A percentile compares a stretch with the other conserved stretches of the same genome.
Evolutionary conservation across 306 rosid genomes (phyloP).

Genomic region (Begonia peltatifolia): DNA sequence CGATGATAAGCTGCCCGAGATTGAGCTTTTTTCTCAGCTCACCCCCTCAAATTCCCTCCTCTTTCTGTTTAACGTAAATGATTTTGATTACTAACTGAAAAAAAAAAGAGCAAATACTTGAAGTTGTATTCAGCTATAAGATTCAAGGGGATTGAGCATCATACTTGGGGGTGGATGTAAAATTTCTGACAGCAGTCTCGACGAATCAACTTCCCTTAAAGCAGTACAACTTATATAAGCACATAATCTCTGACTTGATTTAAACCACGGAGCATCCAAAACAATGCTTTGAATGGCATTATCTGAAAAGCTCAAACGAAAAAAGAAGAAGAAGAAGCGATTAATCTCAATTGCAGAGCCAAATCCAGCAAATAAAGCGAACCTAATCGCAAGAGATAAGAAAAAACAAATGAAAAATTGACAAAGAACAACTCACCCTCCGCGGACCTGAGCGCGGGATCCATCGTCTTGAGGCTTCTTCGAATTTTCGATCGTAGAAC

Average conservation of each 20-base stretch:
- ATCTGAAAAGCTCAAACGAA: slow-evolving; percentile 20
- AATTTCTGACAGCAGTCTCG: slow-evolving; percentile 40
- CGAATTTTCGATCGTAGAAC: slow-evolving; percentile 53
- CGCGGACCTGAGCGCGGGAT: slow-evolving; percentile 51
- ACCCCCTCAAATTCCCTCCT: too few relatives aligned
- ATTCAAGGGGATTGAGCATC: background rate
- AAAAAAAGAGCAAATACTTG: too few relatives aligned
- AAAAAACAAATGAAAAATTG: background rate
- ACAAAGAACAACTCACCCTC: slow-evolving; percentile 36
- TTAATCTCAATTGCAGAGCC: background rate
- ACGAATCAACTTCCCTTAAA: slow-evolving; percentile 78
- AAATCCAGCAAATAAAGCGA: background rate
- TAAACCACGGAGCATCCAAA: slow-evolving; percentile 73
- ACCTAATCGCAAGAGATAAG: background rate
- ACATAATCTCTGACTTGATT: slow-evolving; percentile 50
- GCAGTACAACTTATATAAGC: slow-evolving; percentile 81
- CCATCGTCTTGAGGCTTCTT: slow-evolving; percentile 56
- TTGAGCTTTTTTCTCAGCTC: too few relatives aligned
- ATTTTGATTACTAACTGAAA: too few relatives aligned
- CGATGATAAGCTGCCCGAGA: too few relatives aligned
- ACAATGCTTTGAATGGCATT: slow-evolving; percentile 47
- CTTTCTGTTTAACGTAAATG: too few relatives aligned
- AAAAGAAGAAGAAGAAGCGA: slow-evolving; percentile 1
- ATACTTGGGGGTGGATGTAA: slow-evolving; percentile 25
- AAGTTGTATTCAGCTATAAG: too few relatives aligned